These are phyloP conservation scores for Aspergillus sergii DNA, from an alignment of 2,329 filamentous ascomycete genomes.

Conservation along the genomic window DNA sequence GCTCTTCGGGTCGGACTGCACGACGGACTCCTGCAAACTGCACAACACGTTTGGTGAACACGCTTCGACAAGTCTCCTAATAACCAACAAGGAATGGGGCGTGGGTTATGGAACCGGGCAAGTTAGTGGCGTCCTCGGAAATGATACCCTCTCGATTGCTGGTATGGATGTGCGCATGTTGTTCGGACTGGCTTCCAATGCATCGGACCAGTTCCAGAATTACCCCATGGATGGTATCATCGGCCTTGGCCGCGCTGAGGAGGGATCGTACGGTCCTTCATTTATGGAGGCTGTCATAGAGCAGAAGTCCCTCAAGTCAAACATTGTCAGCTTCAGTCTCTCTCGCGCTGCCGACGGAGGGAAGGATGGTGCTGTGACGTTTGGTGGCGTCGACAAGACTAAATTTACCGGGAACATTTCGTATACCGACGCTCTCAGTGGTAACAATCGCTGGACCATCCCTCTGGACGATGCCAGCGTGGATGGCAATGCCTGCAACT, in stretches of 20 bases:
- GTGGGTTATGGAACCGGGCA: conserved; percentile 78
- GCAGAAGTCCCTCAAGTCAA: conserved; percentile 61
- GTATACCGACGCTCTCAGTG: conserved; percentile 61
- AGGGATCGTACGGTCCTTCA: conserved; percentile 58
- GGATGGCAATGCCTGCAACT: conserved; percentile 60
- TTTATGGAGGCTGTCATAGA: conserved; percentile 66
- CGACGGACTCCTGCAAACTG: conserved; percentile 63
- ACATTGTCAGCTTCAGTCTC: conserved; percentile 72
- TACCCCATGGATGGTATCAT: conserved; percentile 90
- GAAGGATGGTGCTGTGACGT: conserved; percentile 75
- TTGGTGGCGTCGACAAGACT: conserved; percentile 69
- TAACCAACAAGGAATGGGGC: conserved; percentile 58
- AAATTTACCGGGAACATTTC: conserved; percentile 70
- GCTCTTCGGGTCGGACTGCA: conserved; percentile 76
- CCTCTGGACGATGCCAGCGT: conserved; percentile 66
- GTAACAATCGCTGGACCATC: conserved; percentile 71
- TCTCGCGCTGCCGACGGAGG: conserved; percentile 66
- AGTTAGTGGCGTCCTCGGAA: conserved; percentile 67
- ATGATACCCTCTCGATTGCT: conserved; percentile 69
- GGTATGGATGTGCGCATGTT: conserved; percentile 64
- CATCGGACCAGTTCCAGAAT: conserved; percentile 71
- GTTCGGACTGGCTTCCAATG: conserved; percentile 73
- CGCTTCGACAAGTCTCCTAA: conserved; percentile 66
- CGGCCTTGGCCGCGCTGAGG: conserved; percentile 68
- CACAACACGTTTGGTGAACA: conserved; percentile 71